Evolutionary conservation across 2,329 filamentous ascomycete species (phyloP), one percentile per base, ranked within the genome.

Genomic region (Colletotrichum shisoi): DNA sequence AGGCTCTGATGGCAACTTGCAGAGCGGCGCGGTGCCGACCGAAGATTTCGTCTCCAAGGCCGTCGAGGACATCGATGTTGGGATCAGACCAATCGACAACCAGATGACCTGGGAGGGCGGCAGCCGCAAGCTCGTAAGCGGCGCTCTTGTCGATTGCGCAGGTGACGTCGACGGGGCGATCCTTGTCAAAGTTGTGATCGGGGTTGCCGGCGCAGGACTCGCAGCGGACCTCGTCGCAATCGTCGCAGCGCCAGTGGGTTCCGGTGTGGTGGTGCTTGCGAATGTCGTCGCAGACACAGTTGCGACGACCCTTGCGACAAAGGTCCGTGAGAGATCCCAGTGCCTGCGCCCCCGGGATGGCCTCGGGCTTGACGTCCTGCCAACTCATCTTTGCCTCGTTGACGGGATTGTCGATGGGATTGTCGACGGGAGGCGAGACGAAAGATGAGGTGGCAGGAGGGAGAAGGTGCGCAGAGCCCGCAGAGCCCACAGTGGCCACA

Each of bases 161-260:
- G 3, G 44, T 19, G 11, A 21, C 12, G 19, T 64, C 24, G 24
- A 68, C n/a, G 4, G 60, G 40, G 24, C 61, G 21, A 7, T 70
- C 69, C 2, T 59, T 34, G 5, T 15, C 21, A 54, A 76, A 76
- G 2, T 71, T 27, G 64, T 82, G 80, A 0, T 49, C 40, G 0
- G 80, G 80, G 39, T 81, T 82, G 1, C 79, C 79, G 9, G 72
- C 71, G 63, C 81, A 82, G 34, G 67, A 72, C 12, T 68, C 67
- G 71, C 80, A 82, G 15, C 78, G 76, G n/a, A 75, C 75, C 7
- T 73, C 73, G 7, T 64, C 70, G 63, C 80, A 82, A 5, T 71
- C 68, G 0, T 45, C n/a, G 63, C 80, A 82, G 7, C 40, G 49
- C 11, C 70, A 54, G 21, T 53, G 73, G 4, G 31, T 71, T 2